Evolutionary conservation across 2,329 filamentous ascomycete genomes (phyloP), one percentile per base, ranked within the genome.

Genomic region (Pseudogymnoascus sp.): DNA sequence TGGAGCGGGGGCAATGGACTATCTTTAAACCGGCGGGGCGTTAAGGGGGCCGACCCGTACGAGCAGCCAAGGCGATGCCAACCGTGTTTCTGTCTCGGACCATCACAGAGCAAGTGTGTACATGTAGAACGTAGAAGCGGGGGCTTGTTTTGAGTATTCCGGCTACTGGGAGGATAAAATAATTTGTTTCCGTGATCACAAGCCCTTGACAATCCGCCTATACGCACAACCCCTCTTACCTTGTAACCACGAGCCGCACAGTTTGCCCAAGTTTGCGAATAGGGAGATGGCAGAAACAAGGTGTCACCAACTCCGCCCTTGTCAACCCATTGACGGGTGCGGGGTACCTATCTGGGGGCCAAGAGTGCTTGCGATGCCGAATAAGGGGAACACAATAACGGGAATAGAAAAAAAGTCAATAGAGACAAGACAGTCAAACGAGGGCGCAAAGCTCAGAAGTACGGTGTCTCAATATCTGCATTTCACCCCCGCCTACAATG

Each of bases 391-490:
- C 47, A 53, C 25, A 53, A 53, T 2, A 28, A 56, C 14, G 23
- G 23, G 21, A 8, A 16, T 3, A 10, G 11, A 18, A 14, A 14
- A 23, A 23, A 50, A 28, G 14, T 25, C 14, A 28, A 23, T 3
- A 42, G 16, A 50, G 23, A 14, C 23, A 50, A 50, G 44, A 28
- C 10, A 33, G 14, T 31, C 12, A 50, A 25, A 28, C 21, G 12
- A 25, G 28, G 44, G 14, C 44, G 44, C 44, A 28, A 5, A 23
- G 44, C 44, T 18, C 10, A n/a, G 3, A 56, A 12, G 47, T 18
- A 56, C 47, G 25, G 25, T 33, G 47, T 18, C 25, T 56, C 47
- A 56, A 56, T 56, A 56, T 56, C 47, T 56, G 47, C 47, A 56
- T 56, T 56, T 56, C 47, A 12, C 47, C n/a, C 25, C 47, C 14